phyloP scores from a whole-genome alignment of 2,329 filamentous ascomycete genomes.

The Colletotrichum paranaense region DNA sequence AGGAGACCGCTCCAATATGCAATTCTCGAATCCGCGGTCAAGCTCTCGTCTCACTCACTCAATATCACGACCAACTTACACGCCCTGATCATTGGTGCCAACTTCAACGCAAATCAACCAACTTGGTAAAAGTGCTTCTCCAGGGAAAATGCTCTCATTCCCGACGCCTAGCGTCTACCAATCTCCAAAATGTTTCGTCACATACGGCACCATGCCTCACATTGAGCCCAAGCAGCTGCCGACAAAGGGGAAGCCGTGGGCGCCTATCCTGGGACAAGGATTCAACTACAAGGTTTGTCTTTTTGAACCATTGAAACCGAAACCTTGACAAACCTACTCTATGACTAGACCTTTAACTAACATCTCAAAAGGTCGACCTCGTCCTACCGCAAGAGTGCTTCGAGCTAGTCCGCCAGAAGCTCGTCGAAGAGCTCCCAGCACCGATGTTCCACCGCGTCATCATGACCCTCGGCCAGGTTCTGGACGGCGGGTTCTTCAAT shows the following conservation, averaged over 20 bases:
- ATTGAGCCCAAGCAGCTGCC: conserved; percentile 78
- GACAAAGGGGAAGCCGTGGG: conserved; percentile 81
- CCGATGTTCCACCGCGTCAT: conserved; percentile 74
- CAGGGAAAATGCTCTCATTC: conserved; percentile 53
- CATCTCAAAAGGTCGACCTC: conserved; percentile 67
- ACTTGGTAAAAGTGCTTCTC: too few relatives aligned
- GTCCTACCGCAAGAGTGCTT: conserved; percentile 76
- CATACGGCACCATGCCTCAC: conserved; percentile 75
- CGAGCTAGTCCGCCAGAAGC: conserved; percentile 62
- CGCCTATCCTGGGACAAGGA: conserved; percentile 70
- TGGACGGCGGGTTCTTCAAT: conserved; percentile 83
- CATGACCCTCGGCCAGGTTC: conserved; percentile 77
- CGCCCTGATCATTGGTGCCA: background rate
- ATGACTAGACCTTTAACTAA: background rate
- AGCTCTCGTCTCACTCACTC: background rate
- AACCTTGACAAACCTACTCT: background rate
- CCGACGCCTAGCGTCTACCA: conserved; percentile 61
- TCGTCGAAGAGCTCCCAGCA: conserved; percentile 51
- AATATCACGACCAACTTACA: background rate
- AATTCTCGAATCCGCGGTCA: conserved; percentile 17
- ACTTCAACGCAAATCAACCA: too few relatives aligned
- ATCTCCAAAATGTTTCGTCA: conserved; percentile 78
- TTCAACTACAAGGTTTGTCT: conserved; percentile 74
- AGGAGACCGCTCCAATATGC: conserved; percentile 2
- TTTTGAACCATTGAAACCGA: too few relatives aligned